Base-by-base conservation (phyloP, 371 early-diverging fungal species). In the Mortierella sp. region DNA sequence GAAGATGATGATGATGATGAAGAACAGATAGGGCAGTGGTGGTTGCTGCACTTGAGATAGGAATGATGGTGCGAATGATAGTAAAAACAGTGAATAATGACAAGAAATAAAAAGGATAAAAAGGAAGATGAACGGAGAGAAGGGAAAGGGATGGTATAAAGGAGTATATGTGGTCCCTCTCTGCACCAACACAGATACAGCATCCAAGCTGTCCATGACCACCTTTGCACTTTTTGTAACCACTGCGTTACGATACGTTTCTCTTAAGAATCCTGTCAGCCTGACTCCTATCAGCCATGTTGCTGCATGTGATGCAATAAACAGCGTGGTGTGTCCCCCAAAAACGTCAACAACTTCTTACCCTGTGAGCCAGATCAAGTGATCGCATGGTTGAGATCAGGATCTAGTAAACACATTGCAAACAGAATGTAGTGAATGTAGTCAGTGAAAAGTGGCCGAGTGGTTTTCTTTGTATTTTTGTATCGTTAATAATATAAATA, bases 321-420 rank as follows among this genome's bases (percentile, higher is more conserved):
- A 59, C 6, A 59, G 18, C 45, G 45, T 18, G 8, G 18, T 32
- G 20, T 37, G 35, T 58, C 16, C 12, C 32, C 22, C 59, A 58
- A 24, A 14, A n/a, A 54, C 39, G 60, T 37, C 37, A 20, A 22
- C 26, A 30, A 14, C 11, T n/a, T 62, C 70, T 67, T 73, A 73
- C 74, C 68, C 67, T 74, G 54, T 74, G 47, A 43, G 79, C 79
- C 30, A 73, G 43, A 52, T 78, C 78, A 69, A 78, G 78, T 57
- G 78, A 78, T 58, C 70, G 78, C 78, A 78, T 73, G 58, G 73
- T 70, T 58, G 78, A 78, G 73, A 73, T 78, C 64, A 78, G 73
- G 73, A 69, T 66, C 78, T 78, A 78, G 14, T 20, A 8, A 32
- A 59, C 52, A 52, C 55, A 55, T 55, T 55, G 3, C 8, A 28